Percentiles rank a stretch among this genome's conserved stretches.
phyloP scores from a whole-genome alignment of 2,329 filamentous ascomycete genomes.

The Setomelanomma holmii region DNA sequence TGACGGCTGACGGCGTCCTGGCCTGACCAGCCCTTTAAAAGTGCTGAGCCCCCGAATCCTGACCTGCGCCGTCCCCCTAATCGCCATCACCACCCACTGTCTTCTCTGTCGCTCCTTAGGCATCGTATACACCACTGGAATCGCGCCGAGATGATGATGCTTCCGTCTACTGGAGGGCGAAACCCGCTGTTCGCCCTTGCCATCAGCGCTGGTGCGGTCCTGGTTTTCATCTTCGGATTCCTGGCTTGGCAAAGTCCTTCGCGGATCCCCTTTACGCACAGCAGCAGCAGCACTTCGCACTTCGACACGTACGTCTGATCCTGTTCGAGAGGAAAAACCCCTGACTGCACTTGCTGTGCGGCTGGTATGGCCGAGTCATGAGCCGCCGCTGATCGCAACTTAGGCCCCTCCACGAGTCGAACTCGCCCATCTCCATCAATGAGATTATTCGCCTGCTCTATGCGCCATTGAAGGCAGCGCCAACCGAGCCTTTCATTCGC shows the following conservation, averaged over 20 bases:
- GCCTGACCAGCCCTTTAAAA: conserved; percentile 22
- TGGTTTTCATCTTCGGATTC: conserved; percentile 45
- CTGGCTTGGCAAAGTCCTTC: conserved; percentile 44
- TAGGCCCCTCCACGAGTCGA: conserved; percentile 31
- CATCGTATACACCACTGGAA: conserved; percentile 6
- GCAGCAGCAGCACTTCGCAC: conserved; percentile 19
- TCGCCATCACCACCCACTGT: conserved; percentile 17
- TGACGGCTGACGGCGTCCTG: conserved; percentile 23
- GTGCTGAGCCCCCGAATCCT: conserved; percentile 25
- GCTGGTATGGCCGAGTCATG: background rate
- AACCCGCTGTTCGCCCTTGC: conserved; percentile 42
- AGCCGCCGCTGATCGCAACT: conserved; percentile 17
- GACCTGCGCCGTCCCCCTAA: conserved; percentile 15
- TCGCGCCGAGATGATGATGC: conserved; percentile 32
- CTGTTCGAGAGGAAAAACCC: background rate
- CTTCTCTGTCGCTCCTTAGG: conserved; percentile 15
- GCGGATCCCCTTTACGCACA: conserved; percentile 29
- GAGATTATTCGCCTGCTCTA: conserved; percentile 43
- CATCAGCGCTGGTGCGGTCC: conserved; percentile 36
- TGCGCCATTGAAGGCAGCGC: conserved; percentile 35
- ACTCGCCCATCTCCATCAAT: conserved; percentile 37
- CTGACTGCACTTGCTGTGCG: background rate
- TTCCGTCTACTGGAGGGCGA: conserved; percentile 39
- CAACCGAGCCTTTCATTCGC: conserved; percentile 38
- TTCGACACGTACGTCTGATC: conserved; percentile 35